phyloP scores from a whole-genome alignment of 345 rosid species.

The Laguncularia racemosa region DNA sequence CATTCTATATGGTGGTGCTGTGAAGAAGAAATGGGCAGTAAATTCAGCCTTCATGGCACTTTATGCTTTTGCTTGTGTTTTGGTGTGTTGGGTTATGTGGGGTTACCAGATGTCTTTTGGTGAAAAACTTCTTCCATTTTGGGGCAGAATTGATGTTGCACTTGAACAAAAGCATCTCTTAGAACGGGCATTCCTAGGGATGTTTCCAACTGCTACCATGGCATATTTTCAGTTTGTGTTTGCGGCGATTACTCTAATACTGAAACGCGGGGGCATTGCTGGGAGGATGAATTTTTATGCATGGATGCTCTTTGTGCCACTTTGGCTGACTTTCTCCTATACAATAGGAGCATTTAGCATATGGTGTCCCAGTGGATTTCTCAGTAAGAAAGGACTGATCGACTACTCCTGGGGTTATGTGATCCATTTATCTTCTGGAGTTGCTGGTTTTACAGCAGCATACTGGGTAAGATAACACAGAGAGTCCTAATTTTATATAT shows the following conservation, averaged over 20 bases:
- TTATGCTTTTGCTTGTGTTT: conserved; percentile 31
- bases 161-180: conserved; percentile 15
- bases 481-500: too few species aligned
- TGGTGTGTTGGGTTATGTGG: conserved; percentile 34
- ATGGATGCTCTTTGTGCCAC: conserved; percentile 47
- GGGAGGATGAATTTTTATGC: conserved; percentile 39
- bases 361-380: conserved; percentile 27
- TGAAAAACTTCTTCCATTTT: conserved; percentile 6
- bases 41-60: conserved; percentile 36
- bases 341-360: conserved; percentile 34
- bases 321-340: conserved; percentile 41
- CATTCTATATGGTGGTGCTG: conserved; percentile 30
- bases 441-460: conserved; percentile 42
- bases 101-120: conserved; percentile 32
- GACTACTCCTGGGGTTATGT: conserved; percentile 47
- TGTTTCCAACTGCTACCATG: conserved; percentile 28
- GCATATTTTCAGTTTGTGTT: conserved; percentile 31
- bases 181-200: conserved; percentile 3
- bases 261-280: conserved; percentile 31
- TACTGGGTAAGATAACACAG: conserved; percentile 27
- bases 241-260: conserved; percentile 31
- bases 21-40: conserved; percentile 38
- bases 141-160: conserved; percentile 21
- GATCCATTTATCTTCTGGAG: conserved; percentile 44
- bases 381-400: conserved; percentile 24